A percentile compares a stretch with the other conserved stretches of the same genome.
phyloP scores from a whole-genome alignment of 2,329 filamentous ascomycete species.

The Cytospora piceicola region DNA sequence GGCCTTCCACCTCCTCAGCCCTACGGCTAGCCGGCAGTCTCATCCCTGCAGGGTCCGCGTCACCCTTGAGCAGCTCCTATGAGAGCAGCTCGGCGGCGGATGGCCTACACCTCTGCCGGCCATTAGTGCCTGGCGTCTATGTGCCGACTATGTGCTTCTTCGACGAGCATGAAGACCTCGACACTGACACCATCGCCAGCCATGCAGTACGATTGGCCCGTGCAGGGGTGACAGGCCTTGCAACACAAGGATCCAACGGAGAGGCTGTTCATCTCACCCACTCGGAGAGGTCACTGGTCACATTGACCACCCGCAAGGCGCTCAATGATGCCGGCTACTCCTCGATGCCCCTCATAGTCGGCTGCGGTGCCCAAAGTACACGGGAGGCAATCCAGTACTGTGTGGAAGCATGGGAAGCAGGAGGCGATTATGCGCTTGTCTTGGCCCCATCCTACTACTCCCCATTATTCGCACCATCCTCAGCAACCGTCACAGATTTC shows the following conservation, averaged over 20 bases:
- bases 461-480: conserved; percentile 63
- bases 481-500: conserved; percentile 65
- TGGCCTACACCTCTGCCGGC: conserved; percentile 41
- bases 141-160: conserved; percentile 79
- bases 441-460: conserved; percentile 79
- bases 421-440: conserved; percentile 76
- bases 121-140: conserved; percentile 61
- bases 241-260: conserved; percentile 80
- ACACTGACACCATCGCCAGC: conserved; percentile 62
- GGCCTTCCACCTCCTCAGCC: conserved; percentile 39
- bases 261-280: conserved; percentile 80
- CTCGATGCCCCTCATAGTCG: conserved; percentile 73
- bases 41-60: conserved; percentile 38
- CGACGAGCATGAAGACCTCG: conserved; percentile 67
- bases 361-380: conserved; percentile 74
- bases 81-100: conserved; percentile 44
- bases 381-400: conserved; percentile 73
- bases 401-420: conserved; percentile 67
- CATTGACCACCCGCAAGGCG: conserved; percentile 69
- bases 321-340: conserved; percentile 68
- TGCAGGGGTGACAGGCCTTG: conserved; percentile 73
- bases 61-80: conserved; percentile 48
- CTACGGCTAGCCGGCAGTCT: conserved; percentile 38
- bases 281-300: conserved; percentile 70
- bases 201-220: conserved; percentile 72